These are phyloP conservation scores for Zygoascus tannicola DNA, from an alignment of 805 yeast species.

Conservation along the genomic window DNA sequence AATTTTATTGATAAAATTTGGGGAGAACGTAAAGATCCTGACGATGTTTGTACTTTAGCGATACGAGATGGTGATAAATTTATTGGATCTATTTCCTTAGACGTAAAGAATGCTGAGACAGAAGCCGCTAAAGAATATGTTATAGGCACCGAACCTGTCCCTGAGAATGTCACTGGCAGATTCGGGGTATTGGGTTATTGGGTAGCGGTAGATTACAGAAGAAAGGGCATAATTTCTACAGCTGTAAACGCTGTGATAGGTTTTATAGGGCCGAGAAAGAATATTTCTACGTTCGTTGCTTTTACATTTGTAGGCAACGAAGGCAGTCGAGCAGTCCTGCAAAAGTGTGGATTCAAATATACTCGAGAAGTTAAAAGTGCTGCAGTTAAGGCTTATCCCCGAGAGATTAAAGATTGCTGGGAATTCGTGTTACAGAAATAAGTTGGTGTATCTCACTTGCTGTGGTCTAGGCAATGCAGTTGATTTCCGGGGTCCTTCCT, in stretches of 20 bases:
- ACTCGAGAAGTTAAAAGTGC: slow-evolving; percentile 8
- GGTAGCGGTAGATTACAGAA: slow-evolving; percentile 14
- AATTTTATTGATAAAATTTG: slow-evolving; percentile 3
- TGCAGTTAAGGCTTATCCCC: slow-evolving; percentile 5
- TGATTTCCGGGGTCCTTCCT: too few species aligned
- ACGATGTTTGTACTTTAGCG: slow-evolving; percentile 5
- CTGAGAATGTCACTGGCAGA: neutral
- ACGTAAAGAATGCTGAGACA: neutral
- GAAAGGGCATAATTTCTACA: slow-evolving; percentile 13
- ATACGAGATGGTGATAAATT: slow-evolving; percentile 11
- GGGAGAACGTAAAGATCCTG: neutral
- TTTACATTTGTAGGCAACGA: slow-evolving; percentile 11
- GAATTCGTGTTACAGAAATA: neutral
- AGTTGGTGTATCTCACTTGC: too few species aligned
- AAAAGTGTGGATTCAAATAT: slow-evolving; percentile 15
- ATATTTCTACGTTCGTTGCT: slow-evolving; percentile 8
- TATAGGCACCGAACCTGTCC: neutral
- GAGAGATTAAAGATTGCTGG: slow-evolving; percentile 2
- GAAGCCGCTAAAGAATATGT: neutral
- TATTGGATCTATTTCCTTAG: slow-evolving; percentile 10
- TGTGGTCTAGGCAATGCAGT: too few species aligned
- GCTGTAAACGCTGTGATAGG: slow-evolving; percentile 8
- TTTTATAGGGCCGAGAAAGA: slow-evolving; percentile 7
- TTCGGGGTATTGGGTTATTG: slow-evolving; percentile 16
- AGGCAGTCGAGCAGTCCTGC: slow-evolving; percentile 14